Conservation (phyloP, 192 early-diverging fungal species). For the Diversispora eburnea region DNA sequence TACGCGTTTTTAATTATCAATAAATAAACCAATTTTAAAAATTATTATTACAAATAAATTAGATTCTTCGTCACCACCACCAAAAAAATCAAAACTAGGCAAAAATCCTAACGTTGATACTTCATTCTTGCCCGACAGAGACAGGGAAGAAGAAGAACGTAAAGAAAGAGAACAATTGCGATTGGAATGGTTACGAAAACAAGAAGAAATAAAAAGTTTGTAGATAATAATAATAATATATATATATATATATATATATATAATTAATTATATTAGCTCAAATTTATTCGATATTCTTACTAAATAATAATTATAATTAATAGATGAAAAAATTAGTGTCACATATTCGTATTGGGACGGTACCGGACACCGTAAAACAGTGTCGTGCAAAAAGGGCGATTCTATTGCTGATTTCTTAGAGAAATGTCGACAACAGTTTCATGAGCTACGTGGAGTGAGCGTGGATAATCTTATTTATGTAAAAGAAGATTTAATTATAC, state of each 20-base stretch:
- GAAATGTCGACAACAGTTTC: conserved; percentile 75
- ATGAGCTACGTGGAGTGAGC: conserved; percentile 73
- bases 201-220: conserved; percentile 77
- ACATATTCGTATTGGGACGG: conserved; percentile 98
- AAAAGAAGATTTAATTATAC: conserved; percentile 96
- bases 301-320: background rate
- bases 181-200: conserved; percentile 77
- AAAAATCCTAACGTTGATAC: conserved; percentile 93
- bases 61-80: background rate
- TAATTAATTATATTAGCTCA: background rate
- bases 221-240: too few species aligned
- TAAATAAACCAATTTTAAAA: background rate
- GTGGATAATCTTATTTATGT: conserved; percentile 88
- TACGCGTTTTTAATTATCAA: background rate
- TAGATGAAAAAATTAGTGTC: conserved; percentile 73
- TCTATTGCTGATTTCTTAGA: conserved; percentile 86
- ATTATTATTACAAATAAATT: background rate
- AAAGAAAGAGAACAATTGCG: conserved; percentile 68
- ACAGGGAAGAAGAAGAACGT: conserved; percentile 78
- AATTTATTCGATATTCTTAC: conserved; percentile 8
- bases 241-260: background rate
- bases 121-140: conserved; percentile 85
- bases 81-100: conserved; percentile 51
- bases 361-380: conserved; percentile 79
- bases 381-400: conserved; percentile 76